Base-by-base conservation (phyloP, 1,284 basidiomycete species). In the Leccinum variabile region DNA sequence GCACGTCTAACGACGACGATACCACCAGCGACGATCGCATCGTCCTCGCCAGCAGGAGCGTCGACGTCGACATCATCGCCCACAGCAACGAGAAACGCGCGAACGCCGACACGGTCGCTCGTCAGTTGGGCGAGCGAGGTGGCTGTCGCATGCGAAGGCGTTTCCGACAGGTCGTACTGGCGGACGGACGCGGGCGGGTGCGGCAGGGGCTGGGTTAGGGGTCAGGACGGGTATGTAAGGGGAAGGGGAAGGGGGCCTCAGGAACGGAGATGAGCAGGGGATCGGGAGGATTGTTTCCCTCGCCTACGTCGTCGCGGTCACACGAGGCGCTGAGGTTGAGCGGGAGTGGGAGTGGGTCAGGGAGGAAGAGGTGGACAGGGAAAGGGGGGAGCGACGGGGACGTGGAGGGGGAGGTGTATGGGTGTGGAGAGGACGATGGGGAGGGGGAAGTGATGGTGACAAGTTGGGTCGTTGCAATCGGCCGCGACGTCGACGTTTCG, bases 81-180 rank as follows among this genome's bases (percentile, higher is more conserved):
- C 9, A 50, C 25, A 8, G 7, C 49, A 16, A 55, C 54, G 57
- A 32, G 13, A 35, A 54, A 54, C 2, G 41, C 54, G 41, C 8
- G 13, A 28, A 30, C 50, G 32, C 49, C 67, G 1, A 46, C 55
- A 7, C 50, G 50, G 7, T 75, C 72, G 44, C 64, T 70, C 44
- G 65, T 72, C 25, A 73, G 71, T 7, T 67, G 68, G 14, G 72
- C 68, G 22, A 69, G 73, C 18, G 73, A 72, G 50, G 61, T 72
- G 5, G 59, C 74, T n/a, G 25, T 28, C 25, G 25, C 25, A 28
- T 28, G 25, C 25, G 25, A 28, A 28, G 28, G 28, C 28, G 28
- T 28, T 5, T 28, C 28, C 28, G 28, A 28, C 28, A 5, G 28
- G 28, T 28, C 28, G 28, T 28, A 28, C 3, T 28, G 1, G 28